Base-by-base conservation (phyloP, 169 alveolate genomes). In the Cryptosporidium bovis region DNA sequence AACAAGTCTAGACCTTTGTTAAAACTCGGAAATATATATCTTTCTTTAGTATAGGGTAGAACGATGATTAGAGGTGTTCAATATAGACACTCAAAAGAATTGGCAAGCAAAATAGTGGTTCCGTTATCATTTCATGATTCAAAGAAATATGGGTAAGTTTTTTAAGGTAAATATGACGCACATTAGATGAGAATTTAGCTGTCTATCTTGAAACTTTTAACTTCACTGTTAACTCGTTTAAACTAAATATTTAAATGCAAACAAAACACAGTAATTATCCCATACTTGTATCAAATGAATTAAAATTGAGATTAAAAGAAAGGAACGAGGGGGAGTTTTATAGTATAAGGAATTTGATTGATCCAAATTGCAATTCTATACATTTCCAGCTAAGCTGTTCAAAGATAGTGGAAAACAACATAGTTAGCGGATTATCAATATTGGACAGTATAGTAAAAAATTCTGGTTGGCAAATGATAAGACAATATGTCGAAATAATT, bases 121-220 rank as follows among this genome's bases (percentile, higher is more conserved):
- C 87, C 71, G 18, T 62, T 77, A 3, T 60, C 87, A 60, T 77
- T 77, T n/a, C 87, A 77, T n/a, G 64, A 60, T 44, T n/a, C 69
- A 36, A 77, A 77, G 64, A 77, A 77, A 40, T 46, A 60, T 36
- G 66, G 87, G 87, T 77, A 62, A 44, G 87, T 60, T n/a, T 46
- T n/a, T 20, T 27, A 50, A 20, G 18, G 2, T 7, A 7, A 51
- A n/a, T 27, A 27, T 27, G 31, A 20, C 51, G 24, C 15, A 33
- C 8, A 33, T 65, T 24, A 2, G 13, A 29, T 65, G 33, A 34
- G 71, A 20, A 51, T 33, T 15, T 29, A 6, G 3, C 84, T 68
- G 20, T 24, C 27, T 0, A 24, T 24, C 27, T 24, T 24, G 27
- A 24, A 24, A 24, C 31, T 71, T 34, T 53, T 71, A 34, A 56